These are phyloP conservation scores for Diaporthe sp. DNA, from an alignment of 2,329 filamentous ascomycete species.

Conservation along the genomic window DNA sequence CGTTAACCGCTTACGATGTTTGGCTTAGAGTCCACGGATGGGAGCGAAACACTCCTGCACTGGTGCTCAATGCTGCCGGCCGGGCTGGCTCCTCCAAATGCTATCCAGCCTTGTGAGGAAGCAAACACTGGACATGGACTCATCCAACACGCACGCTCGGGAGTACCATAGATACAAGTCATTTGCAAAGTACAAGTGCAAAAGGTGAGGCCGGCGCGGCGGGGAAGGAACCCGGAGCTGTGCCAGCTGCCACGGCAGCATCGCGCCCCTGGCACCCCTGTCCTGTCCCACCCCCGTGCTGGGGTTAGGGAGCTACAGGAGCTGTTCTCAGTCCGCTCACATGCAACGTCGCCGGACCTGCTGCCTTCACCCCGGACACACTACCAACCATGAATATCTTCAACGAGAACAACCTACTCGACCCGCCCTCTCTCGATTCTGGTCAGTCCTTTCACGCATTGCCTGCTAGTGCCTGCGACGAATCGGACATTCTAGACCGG, in stretches of 20 bases:
- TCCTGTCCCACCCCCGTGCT: background rate
- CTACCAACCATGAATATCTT: conserved; percentile 33
- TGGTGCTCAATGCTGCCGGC: background rate
- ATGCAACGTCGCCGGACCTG: conserved; percentile 33
- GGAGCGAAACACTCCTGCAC: background rate
- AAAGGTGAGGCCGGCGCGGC: too few species aligned
- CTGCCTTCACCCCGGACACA: background rate
- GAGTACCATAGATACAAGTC: too few species aligned
- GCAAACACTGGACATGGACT: too few species aligned
- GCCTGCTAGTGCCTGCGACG: background rate
- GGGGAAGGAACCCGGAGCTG: background rate
- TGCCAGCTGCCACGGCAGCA: background rate
- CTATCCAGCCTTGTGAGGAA: too few species aligned
- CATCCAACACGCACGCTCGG: too few species aligned
- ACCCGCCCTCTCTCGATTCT: conserved; percentile 38
- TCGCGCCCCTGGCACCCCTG: background rate
- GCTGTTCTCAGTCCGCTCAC: conserved; percentile 25
- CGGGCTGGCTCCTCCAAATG: too few species aligned
- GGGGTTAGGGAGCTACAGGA: background rate
- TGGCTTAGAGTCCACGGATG: background rate
- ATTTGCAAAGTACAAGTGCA: background rate
- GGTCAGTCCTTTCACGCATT: conserved; percentile 32
- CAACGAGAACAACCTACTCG: conserved; percentile 32
- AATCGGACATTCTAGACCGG: too few species aligned
- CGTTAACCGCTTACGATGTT: background rate